Base-by-base conservation (phyloP, 495 filamentous ascomycete genomes). In the Neurospora sp. region DNA sequence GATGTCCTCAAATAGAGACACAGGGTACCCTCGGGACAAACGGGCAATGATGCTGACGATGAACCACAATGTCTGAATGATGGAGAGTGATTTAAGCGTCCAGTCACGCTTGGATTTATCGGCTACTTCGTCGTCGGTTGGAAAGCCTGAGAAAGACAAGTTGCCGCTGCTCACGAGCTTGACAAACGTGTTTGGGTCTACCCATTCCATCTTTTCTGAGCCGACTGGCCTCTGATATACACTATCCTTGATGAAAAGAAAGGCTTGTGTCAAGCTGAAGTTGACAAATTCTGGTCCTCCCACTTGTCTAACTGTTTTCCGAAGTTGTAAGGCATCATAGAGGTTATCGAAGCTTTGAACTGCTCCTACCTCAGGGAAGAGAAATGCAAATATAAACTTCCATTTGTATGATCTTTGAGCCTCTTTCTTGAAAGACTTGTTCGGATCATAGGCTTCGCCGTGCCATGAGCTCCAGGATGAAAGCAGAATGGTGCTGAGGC, bases 381-480 rank as follows among this genome's bases (percentile, higher is more conserved):
- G 48, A 16, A 61, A 61, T 7, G 48, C 20, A 3, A 1, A n/a
- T n/a, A n/a, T n/a, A n/a, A n/a, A n/a, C n/a, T n/a, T n/a, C n/a
- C n/a, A n/a, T n/a, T n/a, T n/a, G n/a, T n/a, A n/a, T n/a, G n/a
- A n/a, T n/a, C n/a, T n/a, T n/a, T n/a, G n/a, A 16, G 5, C 22
- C 11, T 31, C 48, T 0, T 0, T 1, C 12, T 1, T 8, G 12
- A 0, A 6, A 8, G 48, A 3, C 0, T 8, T 4, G 22, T 61
- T 31, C 1, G 48, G 48, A 31, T 61, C 0, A 61, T 31, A 61
- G 48, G 12, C 22, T 0, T 4, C 0, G 48, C 22, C 5, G 2
- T 61, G 48, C 7, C 1, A 61, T 8, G 48, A 61, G 1, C 48
- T 61, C 48, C 48, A 61, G 48, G 48, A 61, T 7, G 11, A 61